Evolutionary conservation across 805 yeast species (phyloP).

Genomic region (Vanderwaltozyma polyspora): DNA sequence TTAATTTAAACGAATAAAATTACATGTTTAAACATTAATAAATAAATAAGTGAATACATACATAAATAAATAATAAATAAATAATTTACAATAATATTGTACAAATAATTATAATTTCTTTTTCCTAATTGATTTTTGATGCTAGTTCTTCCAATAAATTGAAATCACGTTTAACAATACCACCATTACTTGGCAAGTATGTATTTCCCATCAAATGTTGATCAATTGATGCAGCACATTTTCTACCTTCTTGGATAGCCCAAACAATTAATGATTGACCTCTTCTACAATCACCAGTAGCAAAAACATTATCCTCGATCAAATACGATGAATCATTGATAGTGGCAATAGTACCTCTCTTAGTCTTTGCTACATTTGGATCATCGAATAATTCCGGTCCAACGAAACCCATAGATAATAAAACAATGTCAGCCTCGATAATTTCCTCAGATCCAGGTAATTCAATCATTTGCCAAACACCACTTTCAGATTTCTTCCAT

Average conservation of each 20-base stretch:
- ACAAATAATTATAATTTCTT: conserved; percentile 1
- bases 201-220: conserved; percentile 64
- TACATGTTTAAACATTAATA: no score
- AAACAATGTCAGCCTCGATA: conserved; percentile 89
- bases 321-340: conserved; percentile 48
- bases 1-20: no score
- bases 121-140: conserved; percentile 19
- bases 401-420: conserved; percentile 93
- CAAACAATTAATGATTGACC: conserved; percentile 97
- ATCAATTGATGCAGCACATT: conserved; percentile 93
- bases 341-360: conserved; percentile 72
- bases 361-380: conserved; percentile 42
- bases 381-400: conserved; percentile 87
- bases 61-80: conserved; percentile 4
- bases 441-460: conserved; percentile 89
- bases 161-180: conserved; percentile 77
- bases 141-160: conserved; percentile 68
- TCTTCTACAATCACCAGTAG: conserved; percentile 98
- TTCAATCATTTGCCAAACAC: conserved; percentile 99
- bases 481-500: conserved; percentile 91
- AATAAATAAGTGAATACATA: conserved; percentile 4
- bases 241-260: conserved; percentile 99
- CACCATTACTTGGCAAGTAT: conserved; percentile 86
- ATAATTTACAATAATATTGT: not conserved
- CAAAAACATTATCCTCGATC: conserved; percentile 64